Evolutionary conservation across 345 rosid genomes (phyloP), one percentile per base, ranked within the genome.

Genomic region (Salix suchowensis): DNA sequence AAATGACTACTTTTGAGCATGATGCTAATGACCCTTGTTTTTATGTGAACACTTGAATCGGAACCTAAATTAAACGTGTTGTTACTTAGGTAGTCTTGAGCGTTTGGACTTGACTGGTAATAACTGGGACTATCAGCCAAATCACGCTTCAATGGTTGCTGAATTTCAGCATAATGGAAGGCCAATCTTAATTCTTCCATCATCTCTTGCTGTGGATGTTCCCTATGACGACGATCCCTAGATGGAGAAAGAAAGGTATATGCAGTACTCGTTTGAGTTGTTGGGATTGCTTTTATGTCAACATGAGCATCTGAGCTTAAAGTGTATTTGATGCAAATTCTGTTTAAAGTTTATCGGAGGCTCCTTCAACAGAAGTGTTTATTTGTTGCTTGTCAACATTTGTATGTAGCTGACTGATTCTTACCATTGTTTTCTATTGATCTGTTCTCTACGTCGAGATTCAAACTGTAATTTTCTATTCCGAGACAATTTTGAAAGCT

Each of bases 141-240:
- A 68, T 77, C 85, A 76, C 48, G 75, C 74, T 72, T 77, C 89
- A 50, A 65, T 87, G 74, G 84, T 87, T 65, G 67, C 85, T 73
- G 91, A 89, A 83, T 91, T 90, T 82, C 88, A 88, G 65, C 84
- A 76, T 76, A 85, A 83, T 15, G 98, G 96, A 80, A 82, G 71
- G 77, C 89, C 95, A 4, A 70, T 90, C 71, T 76, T 95, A 65
- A 78, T 88, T 76, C 86, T 92, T 78, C 84, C 94, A 50, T 77
- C 83, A 8, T 71, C 81, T 7, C 54, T 14, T 50, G 65, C 76
- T 76, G 65, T 75, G 15, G 55, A 81, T 36, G 78, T 87, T 74
- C 92, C 91, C 65, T 89, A 95, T 65, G 98, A 95, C 61, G 96
- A 90, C 74, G 98, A 95, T 65, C 98, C 97, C 12, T 93, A 88